Base-by-base conservation (phyloP, 148 eudicot genomes). In the Dianthus caryophyllus region DNA sequence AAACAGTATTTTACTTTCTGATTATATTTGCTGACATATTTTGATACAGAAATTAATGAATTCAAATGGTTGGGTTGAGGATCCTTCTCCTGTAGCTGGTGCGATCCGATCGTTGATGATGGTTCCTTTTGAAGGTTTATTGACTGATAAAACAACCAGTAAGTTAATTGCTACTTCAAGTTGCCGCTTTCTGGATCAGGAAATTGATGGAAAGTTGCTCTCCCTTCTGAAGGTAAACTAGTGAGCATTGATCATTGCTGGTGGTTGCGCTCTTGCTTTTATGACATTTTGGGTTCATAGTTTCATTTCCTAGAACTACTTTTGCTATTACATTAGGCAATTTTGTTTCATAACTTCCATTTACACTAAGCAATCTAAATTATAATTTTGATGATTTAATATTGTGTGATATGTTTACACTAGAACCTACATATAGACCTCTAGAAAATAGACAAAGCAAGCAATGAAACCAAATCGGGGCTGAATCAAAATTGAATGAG, bases 81-180 rank as follows among this genome's bases (percentile, higher is more conserved):
- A 95, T 77, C 99, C 97, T 70, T 90, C 93, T 69, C 85, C 85
- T 64, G 68, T 82, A 53, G 93, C 96, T 65, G 73, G 83, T 80
- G 83, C 88, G 26, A 74, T 75, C 71, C 80, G 83, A 71, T 81
- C 78, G 52, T 68, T 84, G 75, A 70, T 82, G 75, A 79, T 82
- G 70, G 79, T 80, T 72, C 81, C 85, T 74, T 51, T 78, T 48
- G 90, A 84, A 62, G 93, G 84, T 57, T 58, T 75, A n/a, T 73
- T 88, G 70, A 79, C 94, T 16, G 88, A 88, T 67, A 81, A 90
- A 75, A 74, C 93, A 65, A 86, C 99, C 26, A 74, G 82, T 77
- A 74, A 81, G 75, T 82, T 95, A 61, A 82, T 95, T 69, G 82
- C 81, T 60, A 82, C 84, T 12, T 86, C 96, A 75, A 84, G 80